Conservation (phyloP, 164 flowering plant genomes). For the Berberis thunbergii region DNA sequence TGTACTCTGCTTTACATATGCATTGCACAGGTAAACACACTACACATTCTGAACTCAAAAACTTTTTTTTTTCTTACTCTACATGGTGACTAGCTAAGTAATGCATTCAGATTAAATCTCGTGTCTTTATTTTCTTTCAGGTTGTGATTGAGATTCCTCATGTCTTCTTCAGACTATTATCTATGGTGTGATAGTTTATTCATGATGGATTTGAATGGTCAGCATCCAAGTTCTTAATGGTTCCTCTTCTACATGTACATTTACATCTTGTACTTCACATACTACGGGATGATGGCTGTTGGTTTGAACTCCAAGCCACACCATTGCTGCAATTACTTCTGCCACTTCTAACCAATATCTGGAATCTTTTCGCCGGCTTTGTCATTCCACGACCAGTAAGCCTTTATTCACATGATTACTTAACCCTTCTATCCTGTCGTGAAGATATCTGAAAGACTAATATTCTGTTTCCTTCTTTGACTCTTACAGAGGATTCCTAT, state of each 20-base stretch:
- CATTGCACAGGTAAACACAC: slow-evolving; percentile 23
- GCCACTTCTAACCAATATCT: slow-evolving; percentile 28
- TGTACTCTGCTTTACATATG: slow-evolving; percentile 35
- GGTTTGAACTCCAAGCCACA: slow-evolving; percentile 45
- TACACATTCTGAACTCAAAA: neutral
- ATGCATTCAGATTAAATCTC: neutral
- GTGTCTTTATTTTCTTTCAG: slow-evolving; percentile 7
- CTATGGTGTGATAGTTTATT: slow-evolving; percentile 36
- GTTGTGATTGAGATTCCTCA: slow-evolving; percentile 36
- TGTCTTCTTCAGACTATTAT: slow-evolving; percentile 26
- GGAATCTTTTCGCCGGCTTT: slow-evolving; percentile 38
- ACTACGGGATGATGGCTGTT: slow-evolving; percentile 52
- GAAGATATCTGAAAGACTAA: neutral
- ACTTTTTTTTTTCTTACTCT: neutral
- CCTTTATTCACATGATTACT: neutral
- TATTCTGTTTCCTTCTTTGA: slow-evolving; percentile 1
- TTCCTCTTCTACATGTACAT: slow-evolving; percentile 40
- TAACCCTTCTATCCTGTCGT: neutral
- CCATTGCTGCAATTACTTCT: slow-evolving; percentile 28
- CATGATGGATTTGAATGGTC: slow-evolving; percentile 60
- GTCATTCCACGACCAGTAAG: slow-evolving; percentile 32
- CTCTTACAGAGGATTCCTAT: slow-evolving; percentile 39
- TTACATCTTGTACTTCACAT: slow-evolving; percentile 45
- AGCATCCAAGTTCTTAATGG: slow-evolving; percentile 45
- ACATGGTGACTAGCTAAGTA: neutral